Base-by-base conservation (phyloP, 2,329 filamentous ascomycete genomes). In the Penicillium psychrosexuale region DNA sequence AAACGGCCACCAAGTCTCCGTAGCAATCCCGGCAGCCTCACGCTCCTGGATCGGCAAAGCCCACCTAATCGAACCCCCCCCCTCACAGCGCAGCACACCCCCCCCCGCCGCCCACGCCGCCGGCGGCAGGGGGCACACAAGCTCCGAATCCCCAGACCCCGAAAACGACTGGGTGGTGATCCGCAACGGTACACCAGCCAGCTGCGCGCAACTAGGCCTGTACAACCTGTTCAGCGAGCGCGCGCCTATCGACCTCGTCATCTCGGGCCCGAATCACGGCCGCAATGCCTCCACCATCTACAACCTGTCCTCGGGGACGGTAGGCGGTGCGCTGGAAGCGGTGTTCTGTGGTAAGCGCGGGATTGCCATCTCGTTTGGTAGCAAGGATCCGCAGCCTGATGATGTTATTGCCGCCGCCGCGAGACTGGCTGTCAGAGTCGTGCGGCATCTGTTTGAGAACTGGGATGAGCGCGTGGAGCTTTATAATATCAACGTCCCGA, bases 11-110 rank as follows among this genome's bases (percentile, higher is more conserved):
- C 80, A 77, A 28, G 89, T 97, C 64, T 95, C 90, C 13, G 91
- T 97, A 58, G 90, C 91, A 63, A 84, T 97, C 34, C 92, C 92
- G 7, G 84, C 95, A 70, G 86, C 85, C 5, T 93, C 96, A 72
- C 86, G 92, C 50, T 95, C 90, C 19, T 97, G 92, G 92, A 96
- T 97, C 69, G 91, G 91, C 64, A 97, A 97, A 78, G 92, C 92
- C 1, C 92, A 97, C 75, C 87, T 97, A 69, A 92, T 96, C 67
- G 91, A 91, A 60, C 86, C 91, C 72, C 86, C 72, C 86, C 87
- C 1, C 82, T 94, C 58, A 89, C 86, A 72, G n/a, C n/a, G n/a
- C n/a, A n/a, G n/a, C n/a, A n/a, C n/a, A n/a, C n/a, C n/a, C n/a
- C n/a, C n/a, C n/a, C n/a, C n/a, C n/a, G n/a, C n/a, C n/a, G n/a